Evolutionary conservation across 108 stramenopile genomes (phyloP).

Genomic region (Nitzschia sp.): DNA sequence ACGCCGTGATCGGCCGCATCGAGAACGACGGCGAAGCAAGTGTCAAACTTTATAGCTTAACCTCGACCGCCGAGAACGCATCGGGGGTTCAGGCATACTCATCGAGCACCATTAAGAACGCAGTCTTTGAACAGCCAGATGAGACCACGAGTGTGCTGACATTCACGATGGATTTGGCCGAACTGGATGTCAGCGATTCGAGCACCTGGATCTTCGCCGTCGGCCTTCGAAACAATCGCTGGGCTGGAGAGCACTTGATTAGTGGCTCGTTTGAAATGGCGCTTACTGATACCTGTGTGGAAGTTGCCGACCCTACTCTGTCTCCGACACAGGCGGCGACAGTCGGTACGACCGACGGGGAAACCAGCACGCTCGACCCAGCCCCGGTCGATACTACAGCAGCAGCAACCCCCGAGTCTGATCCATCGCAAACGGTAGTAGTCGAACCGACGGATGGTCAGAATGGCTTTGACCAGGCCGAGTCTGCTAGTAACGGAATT

Average conservation of each 20-base stretch:
- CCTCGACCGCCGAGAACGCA: background rate
- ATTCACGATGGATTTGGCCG: background rate
- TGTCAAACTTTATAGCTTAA: slow-evolving; percentile 1
- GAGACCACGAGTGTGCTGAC: slow-evolving; percentile 3
- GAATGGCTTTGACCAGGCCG: background rate
- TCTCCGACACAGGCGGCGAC: background rate
- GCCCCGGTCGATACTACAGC: background rate
- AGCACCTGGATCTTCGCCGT: slow-evolving; percentile 7
- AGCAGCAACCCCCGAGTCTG: background rate
- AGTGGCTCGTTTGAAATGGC: slow-evolving; percentile 2
- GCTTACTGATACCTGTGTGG: background rate
- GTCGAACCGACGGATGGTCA: background rate
- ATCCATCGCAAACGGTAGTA: background rate
- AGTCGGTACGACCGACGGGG: background rate
- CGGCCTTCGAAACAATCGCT: background rate
- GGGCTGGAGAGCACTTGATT: background rate
- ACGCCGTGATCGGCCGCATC: background rate
- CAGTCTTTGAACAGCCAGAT: background rate
- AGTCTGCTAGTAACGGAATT: background rate
- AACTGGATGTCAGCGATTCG: background rate
- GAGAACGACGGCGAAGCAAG: background rate
- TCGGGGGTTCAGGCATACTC: background rate
- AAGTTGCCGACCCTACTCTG: background rate
- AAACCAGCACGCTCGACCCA: background rate
- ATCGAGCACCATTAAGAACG: background rate